Conservation (phyloP, 345 rosid genomes). For the Salix viminalis region DNA sequence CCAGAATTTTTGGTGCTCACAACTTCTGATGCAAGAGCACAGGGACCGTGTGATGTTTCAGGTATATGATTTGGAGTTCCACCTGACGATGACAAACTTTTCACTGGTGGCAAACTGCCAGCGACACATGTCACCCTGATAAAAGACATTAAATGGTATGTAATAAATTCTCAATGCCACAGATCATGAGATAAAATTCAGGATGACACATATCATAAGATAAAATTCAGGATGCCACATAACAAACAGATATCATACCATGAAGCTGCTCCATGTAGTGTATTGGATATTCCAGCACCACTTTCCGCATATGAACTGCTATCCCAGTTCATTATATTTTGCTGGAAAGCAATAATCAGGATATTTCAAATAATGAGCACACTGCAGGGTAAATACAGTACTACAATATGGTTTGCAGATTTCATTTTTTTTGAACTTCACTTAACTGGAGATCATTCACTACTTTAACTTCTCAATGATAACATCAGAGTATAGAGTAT, state of each 20-base stretch:
- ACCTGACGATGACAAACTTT: constrained; percentile 20
- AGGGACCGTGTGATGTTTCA: constrained; percentile 10
- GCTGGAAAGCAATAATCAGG: background rate
- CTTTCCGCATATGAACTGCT: constrained; percentile 4
- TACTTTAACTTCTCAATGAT: background rate
- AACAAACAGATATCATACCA: constrained; percentile 18
- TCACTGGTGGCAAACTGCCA: constrained; percentile 18
- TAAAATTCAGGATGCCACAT: background rate
- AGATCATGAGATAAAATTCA: background rate
- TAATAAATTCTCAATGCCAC: constrained; percentile 3
- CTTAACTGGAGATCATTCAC: background rate
- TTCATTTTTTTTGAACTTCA: too few relatives aligned
- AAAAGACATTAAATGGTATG: constrained; percentile 8
- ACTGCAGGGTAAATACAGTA: background rate
- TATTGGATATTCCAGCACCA: constrained; percentile 10
- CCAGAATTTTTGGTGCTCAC: constrained; percentile 1
- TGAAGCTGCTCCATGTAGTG: constrained; percentile 20
- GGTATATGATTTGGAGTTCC: constrained; percentile 11
- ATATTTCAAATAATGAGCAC: background rate
- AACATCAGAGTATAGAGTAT: background rate
- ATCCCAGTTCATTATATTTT: constrained; percentile 4
- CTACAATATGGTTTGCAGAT: too few relatives aligned
- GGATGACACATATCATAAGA: background rate
- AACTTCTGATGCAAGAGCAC: constrained; percentile 9
- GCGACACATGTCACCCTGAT: constrained; percentile 33